Conservation (phyloP, 164 flowering plant species). For the Saururus chinensis region DNA sequence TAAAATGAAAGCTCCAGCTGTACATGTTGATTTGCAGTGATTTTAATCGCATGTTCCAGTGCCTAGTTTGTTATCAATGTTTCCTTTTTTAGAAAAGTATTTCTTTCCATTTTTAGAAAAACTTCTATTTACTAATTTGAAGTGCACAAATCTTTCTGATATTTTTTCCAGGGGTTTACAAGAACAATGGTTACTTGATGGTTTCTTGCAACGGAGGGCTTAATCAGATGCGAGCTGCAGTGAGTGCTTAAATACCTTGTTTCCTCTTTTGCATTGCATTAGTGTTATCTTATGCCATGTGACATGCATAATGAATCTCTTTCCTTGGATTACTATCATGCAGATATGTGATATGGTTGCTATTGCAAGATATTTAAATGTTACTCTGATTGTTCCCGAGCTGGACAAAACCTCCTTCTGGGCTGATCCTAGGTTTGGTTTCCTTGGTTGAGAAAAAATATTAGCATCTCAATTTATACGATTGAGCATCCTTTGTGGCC, state of each 20-base stretch:
- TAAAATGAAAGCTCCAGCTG: no score
- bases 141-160: background rate
- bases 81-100: no score
- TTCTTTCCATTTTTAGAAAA: no score
- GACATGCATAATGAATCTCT: no score
- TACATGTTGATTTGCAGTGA: no score
- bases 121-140: no score
- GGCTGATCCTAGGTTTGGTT: conserved; percentile 77
- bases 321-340: background rate
- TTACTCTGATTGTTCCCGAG: conserved; percentile 91
- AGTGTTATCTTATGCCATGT: no score
- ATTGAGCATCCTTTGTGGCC: background rate
- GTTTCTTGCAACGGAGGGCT: conserved; percentile 94
- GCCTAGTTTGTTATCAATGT: no score
- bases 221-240: conserved; percentile 93
- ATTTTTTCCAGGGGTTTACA: conserved; percentile 51
- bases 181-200: conserved; percentile 89
- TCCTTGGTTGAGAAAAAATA: no score
- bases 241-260: conserved; percentile 12
- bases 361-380: conserved; percentile 80
- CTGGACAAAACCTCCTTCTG: conserved; percentile 92
- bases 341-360: conserved; percentile 99
- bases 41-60: no score
- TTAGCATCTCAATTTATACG: no score
- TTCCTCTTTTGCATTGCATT: no score